Percentiles rank a stretch among this genome's conserved stretches.
Evolutionary conservation across 331 rosid species (phyloP).

Genomic region (Pyrus hybrid): DNA sequence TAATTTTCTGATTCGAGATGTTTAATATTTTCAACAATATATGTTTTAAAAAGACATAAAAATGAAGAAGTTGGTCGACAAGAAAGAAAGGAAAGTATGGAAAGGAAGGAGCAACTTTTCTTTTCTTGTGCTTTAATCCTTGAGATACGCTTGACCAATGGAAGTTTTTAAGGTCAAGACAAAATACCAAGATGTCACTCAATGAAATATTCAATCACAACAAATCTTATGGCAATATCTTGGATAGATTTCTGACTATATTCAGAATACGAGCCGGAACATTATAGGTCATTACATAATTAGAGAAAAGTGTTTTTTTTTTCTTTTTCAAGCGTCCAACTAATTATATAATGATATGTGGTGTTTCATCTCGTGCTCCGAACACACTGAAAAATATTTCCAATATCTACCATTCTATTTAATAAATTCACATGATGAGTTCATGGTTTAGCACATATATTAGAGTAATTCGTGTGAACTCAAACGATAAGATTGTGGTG

Average conservation of each 20-base stretch:
- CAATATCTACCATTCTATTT: background rate
- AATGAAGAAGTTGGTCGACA: background rate
- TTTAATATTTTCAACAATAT: no score
- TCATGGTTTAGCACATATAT: background rate
- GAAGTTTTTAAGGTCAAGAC: background rate
- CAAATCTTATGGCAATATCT: background rate
- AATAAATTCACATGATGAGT: background rate
- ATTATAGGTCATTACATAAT: no score
- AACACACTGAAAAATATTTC: no score
- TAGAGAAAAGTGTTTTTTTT: no score
- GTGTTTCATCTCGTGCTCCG: rapidly evolving
- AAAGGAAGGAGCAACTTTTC: background rate
- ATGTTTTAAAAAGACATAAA: no score
- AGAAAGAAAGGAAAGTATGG: background rate
- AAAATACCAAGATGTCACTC: background rate
- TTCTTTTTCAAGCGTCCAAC: no score
- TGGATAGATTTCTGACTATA: no score
- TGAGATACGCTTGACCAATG: background rate
- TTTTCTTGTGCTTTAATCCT: constrained; percentile 1
- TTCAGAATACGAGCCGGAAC: no score
- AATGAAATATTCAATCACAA: background rate
- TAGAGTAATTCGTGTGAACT: no score
- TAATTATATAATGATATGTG: no score
- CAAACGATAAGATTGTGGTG: no score
- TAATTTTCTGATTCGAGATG: no score